Evolutionary conservation across 2,329 filamentous ascomycete genomes (phyloP).

Genomic region (Hypoxylon sp.): DNA sequence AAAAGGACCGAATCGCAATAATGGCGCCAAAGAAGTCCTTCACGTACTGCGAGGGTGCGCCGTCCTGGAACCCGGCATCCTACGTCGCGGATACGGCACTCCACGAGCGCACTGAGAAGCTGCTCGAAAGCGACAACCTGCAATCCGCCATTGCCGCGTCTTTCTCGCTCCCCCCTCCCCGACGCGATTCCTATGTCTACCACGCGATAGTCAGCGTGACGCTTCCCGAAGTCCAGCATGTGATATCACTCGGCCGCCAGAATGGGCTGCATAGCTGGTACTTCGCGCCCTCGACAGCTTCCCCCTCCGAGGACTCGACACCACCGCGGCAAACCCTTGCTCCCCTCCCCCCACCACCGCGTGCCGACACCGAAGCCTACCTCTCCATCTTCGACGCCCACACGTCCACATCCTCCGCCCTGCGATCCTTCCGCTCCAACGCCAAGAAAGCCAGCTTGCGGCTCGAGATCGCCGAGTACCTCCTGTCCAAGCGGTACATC

Average conservation of each 20-base stretch:
- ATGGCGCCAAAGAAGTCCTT: conserved; percentile 41
- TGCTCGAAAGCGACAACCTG: conserved; percentile 54
- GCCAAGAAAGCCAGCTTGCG: conserved; percentile 68
- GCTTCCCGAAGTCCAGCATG: conserved; percentile 58
- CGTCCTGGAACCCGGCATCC: conserved; percentile 54
- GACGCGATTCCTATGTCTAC: conserved; percentile 57
- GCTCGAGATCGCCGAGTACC: conserved; percentile 61
- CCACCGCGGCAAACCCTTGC: conserved; percentile 9
- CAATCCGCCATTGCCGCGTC: conserved; percentile 54
- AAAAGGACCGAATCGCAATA: too few species aligned
- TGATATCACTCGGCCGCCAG: conserved; percentile 53
- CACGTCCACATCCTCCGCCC: conserved; percentile 66
- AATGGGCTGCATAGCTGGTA: conserved; percentile 63
- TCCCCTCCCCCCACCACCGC: conserved; percentile 56
- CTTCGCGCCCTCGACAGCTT: conserved; percentile 44
- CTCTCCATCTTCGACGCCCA: conserved; percentile 70
- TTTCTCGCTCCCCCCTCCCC: conserved; percentile 53
- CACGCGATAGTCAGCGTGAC: conserved; percentile 61
- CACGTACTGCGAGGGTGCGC: conserved; percentile 55
- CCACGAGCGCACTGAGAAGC: conserved; percentile 49
- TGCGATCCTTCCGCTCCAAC: conserved; percentile 64
- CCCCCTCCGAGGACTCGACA: background rate
- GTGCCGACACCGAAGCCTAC: conserved; percentile 71
- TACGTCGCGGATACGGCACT: conserved; percentile 51
- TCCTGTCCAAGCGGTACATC: conserved; percentile 62